phyloP scores from a whole-genome alignment of 208 protist species.

The Porcisia hertigi region DNA sequence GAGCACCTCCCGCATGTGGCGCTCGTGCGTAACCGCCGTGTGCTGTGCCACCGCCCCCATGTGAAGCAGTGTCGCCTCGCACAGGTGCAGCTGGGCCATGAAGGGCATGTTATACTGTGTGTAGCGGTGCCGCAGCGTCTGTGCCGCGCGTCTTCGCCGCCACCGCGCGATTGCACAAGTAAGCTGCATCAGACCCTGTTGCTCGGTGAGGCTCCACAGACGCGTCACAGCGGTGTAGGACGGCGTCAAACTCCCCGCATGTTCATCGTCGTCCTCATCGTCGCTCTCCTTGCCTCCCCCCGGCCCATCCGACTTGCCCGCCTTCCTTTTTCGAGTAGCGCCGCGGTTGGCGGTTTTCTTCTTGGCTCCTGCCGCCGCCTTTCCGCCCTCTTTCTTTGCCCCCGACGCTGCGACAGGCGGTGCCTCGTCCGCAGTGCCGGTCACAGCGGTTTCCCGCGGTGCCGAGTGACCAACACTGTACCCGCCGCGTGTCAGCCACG shows the following conservation, averaged over 20 bases:
- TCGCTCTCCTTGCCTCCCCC: not conserved
- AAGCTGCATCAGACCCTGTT: conserved; percentile 77
- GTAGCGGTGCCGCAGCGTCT: conserved; percentile 51
- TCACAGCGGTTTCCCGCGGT: not conserved
- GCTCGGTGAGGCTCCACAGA: conserved; percentile 51
- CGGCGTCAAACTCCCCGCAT: conserved; percentile 1
- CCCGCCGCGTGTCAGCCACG: conserved; percentile 38
- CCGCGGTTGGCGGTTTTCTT: not conserved
- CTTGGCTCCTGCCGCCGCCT: conserved; percentile 8
- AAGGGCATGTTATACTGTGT: conserved; percentile 66
- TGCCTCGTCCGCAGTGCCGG: not conserved
- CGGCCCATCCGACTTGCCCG: conserved; percentile 4
- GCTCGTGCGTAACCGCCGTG: conserved; percentile 3
- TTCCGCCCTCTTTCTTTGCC: not conserved
- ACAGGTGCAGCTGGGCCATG: conserved; percentile 63
- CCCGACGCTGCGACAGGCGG: not conserved
- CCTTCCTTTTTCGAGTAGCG: conserved; percentile 14
- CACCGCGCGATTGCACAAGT: conserved; percentile 64
- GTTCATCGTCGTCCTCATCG: conserved; percentile 21
- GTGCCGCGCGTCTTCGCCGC: conserved; percentile 55
- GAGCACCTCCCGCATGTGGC: conserved; percentile 20
- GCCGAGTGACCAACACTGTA: conserved; percentile 8
- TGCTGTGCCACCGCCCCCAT: conserved; percentile 29
- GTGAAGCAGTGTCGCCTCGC: conserved; percentile 38
- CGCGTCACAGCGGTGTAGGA: conserved; percentile 33